Evolutionary conservation across 768 basidiomycete genomes (phyloP), one percentile per base, ranked within the genome.

Genomic region (Termitomyces sp.): DNA sequence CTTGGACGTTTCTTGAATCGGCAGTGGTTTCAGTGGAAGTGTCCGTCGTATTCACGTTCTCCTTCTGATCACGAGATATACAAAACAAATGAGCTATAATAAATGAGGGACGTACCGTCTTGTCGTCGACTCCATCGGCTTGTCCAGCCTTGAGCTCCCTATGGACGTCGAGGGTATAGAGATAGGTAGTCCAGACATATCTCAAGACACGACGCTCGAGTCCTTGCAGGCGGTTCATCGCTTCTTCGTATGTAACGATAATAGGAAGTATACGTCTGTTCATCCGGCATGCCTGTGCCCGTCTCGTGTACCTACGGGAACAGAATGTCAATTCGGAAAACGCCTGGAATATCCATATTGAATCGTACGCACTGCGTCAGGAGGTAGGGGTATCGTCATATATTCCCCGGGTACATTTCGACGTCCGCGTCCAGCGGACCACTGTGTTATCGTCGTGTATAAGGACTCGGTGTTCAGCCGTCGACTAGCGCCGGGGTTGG

Each of bases 221-320:
- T 0, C 64, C 64, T n/a, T 41, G 64, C 2, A 84, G 65, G 3
- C 47, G 44, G 10, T 56, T 2, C 39, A 75, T 16, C 2, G 82
- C 85, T n/a, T 81, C 75, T 0, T 81, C 73, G n/a, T 72, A 65
- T 0, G 69, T 54, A 3, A 83, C 47, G 13, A 86, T 65, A 56
- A 76, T n/a, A 68, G 15, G 78, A 73, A 39, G 67, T 66, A 65
- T 77, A 87, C 49, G 73, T 64, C 59, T 76, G 66, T 64, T 87
- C 86, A 63, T 86, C 75, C 0, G 77, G 68, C 83, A 85, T 86
- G 8, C 81, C 79, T 13, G 85, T 86, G 16, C 77, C 75, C 33
- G 66, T 62, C 24, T 82, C 74, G 15, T 70, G 73, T 5, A 77
- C 73, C 83, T 85, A 39, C 28, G 13, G 2, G n/a, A 39, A 12